Base-by-base conservation (phyloP, 148 eudicot genomes). In the Silene conica region DNA sequence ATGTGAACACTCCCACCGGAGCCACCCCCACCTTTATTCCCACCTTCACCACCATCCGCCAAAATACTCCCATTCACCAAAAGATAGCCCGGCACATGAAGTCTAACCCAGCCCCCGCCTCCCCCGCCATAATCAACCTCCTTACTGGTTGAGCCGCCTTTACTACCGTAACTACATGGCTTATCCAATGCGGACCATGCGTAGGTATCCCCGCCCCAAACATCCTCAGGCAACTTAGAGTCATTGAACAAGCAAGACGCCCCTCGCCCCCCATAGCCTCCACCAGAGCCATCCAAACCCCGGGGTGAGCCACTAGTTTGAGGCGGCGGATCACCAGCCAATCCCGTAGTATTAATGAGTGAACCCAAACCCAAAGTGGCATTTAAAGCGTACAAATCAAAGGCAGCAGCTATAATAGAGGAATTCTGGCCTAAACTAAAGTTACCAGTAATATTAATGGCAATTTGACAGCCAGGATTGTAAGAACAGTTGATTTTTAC, bases 151-250 rank as follows among this genome's bases (percentile, higher is more conserved):
- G 94, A 82, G 81, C 99, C 97, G 7, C 99, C 99, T 65, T 76
- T 90, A 86, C 99, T 95, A 62, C 99, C 99, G 69, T 90, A 95
- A 80, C 92, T 88, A 86, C 86, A 85, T 1, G 99, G 99, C 73
- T 63, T 63, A 76, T 78, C 72, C 86, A 95, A 82, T 0, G 80
- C n/a, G 25, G 92, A 82, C 97, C 97, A 95, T 1, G 91, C 77
- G 75, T 95, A 95, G 0, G 97, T 80, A 85, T 95, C 97, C 70
- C 99, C 99, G 13, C 99, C 99, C 99, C 99, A 95, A 19, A 79
- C 87, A 79, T 95, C 99, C 52, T 92, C 99, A 18, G 90, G 91
- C 43, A 68, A 75, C 88, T 84, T 87, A 23, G 80, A 73, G 38
- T 87, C 81, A 78, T 87, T 85, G 74, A 54, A 65, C 87, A 89